Evolutionary conservation across 1,284 basidiomycete species (phyloP).

Genomic region (Boletus sp.): DNA sequence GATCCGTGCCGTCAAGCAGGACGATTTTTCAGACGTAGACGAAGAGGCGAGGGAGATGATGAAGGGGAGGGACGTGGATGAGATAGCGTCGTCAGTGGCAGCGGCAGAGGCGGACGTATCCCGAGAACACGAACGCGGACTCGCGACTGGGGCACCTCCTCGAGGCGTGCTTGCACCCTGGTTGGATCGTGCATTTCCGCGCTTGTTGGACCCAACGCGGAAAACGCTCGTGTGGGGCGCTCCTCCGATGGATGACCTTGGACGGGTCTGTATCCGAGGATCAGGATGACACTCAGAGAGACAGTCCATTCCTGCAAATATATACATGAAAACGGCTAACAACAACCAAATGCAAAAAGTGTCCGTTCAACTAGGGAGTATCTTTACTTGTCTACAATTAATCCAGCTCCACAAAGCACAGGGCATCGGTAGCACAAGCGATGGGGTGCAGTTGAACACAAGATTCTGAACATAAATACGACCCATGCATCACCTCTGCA

Average conservation of each 20-base stretch:
- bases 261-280: constrained; percentile 39
- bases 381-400: constrained; percentile 5
- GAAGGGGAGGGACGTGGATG: background rate
- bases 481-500: constrained; percentile 54
- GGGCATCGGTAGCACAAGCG: background rate
- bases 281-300: too few species aligned
- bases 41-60: constrained; percentile 68
- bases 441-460: background rate
- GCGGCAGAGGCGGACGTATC: background rate
- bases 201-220: constrained; percentile 56
- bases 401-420: constrained; percentile 9
- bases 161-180: constrained; percentile 50
- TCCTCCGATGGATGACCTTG: constrained; percentile 64
- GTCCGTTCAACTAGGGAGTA: background rate
- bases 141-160: background rate
- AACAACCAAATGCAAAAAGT: background rate
- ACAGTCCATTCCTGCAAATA: background rate
- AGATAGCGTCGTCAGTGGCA: background rate
- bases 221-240: constrained; percentile 72
- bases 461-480: constrained; percentile 6
- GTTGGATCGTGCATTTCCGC: constrained; percentile 51
- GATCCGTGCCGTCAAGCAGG: constrained; percentile 91
- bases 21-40: constrained; percentile 86
- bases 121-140: background rate
- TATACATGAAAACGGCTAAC: background rate